Conservation (phyloP, 2,329 filamentous ascomycete genomes). For the Diaporthe helianthi region DNA sequence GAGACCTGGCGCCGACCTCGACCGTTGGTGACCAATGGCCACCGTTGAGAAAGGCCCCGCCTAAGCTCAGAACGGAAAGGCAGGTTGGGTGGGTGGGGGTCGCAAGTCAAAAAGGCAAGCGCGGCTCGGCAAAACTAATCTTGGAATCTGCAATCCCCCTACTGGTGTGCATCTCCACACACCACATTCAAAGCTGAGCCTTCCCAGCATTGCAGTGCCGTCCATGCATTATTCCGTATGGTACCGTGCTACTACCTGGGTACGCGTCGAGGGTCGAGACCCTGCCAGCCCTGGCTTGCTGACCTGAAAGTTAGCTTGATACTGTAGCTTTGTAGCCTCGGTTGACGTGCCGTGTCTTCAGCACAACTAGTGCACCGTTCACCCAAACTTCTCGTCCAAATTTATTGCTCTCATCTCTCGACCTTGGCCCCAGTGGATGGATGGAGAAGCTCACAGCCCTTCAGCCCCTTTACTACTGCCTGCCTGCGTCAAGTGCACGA, state of each 20-base stretch:
- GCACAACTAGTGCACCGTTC: neutral
- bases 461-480: conserved; percentile 14
- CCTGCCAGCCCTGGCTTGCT: neutral
- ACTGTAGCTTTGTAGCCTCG: too few species aligned
- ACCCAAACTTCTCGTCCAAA: neutral
- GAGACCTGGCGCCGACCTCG: neutral
- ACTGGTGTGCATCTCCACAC: neutral
- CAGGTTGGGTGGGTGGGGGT: neutral
- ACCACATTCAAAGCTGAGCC: neutral
- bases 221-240: neutral
- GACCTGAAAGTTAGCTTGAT: neutral
- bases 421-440: neutral
- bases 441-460: neutral
- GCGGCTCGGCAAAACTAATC: neutral
- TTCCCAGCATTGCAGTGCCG: conserved; percentile 8
- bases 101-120: neutral
- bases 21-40: conserved; percentile 5
- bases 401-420: neutral
- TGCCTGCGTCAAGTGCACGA: conserved; percentile 1
- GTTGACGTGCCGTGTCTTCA: neutral
- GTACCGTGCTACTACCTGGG: too few species aligned
- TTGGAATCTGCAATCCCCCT: conserved; percentile 15
- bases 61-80: neutral
- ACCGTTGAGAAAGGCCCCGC: neutral
- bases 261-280: neutral